A percentile compares a stretch with the other conserved stretches of the same genome.
These are phyloP conservation scores for Earliella scabrosa DNA, from an alignment of 1,284 basidiomycete species.

Conservation along the genomic window DNA sequence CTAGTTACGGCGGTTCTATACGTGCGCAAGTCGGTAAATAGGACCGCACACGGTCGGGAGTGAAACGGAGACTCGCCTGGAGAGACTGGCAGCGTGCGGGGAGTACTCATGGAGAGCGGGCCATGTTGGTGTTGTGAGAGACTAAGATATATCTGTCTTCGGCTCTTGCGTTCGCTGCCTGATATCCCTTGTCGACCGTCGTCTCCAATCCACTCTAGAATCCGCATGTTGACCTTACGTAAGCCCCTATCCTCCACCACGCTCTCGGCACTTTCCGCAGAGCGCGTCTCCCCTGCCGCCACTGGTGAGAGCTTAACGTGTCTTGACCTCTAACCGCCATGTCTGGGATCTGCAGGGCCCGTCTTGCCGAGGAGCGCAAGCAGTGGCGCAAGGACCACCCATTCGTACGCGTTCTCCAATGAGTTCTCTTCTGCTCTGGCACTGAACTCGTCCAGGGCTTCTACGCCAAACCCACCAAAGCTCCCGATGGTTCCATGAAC, in stretches of 20 bases:
- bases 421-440: constrained; percentile 9
- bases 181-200: background rate
- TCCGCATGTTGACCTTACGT: constrained; percentile 10
- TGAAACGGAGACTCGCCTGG: background rate
- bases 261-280: constrained; percentile 16
- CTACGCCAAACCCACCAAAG: constrained; percentile 92
- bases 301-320: constrained; percentile 11
- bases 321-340: constrained; percentile 40
- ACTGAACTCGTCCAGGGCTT: constrained; percentile 73
- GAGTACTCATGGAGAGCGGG: constrained; percentile 2
- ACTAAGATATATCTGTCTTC: background rate
- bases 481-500: constrained; percentile 92
- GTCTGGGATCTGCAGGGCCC: constrained; percentile 84
- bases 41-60: background rate
- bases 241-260: constrained; percentile 1
- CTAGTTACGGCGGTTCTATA: constrained; percentile 5
- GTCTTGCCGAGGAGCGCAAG: constrained; percentile 96
- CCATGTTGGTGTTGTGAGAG: constrained; percentile 6
- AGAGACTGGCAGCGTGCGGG: background rate
- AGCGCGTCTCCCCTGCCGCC: constrained; percentile 18
- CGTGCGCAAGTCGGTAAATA: background rate
- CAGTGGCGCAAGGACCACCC: constrained; percentile 99
- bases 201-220: background rate
- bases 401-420: constrained; percentile 70
- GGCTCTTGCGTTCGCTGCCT: background rate